Conservation (phyloP, 257 asterid genomes). For the Anisodus tanguticus region DNA sequence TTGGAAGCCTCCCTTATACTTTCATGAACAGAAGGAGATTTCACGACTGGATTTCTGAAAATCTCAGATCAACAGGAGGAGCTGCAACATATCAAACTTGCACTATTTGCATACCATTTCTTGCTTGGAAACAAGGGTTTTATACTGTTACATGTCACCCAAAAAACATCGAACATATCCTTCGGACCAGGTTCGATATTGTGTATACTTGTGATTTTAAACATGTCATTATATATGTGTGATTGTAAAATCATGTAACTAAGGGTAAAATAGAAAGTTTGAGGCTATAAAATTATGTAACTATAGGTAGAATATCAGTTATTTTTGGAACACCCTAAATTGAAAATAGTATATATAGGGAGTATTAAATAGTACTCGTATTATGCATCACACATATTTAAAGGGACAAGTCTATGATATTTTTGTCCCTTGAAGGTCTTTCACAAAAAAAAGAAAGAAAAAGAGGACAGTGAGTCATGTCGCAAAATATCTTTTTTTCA, state of each 20-base stretch:
- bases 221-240: neutral
- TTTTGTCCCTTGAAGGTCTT: neutral
- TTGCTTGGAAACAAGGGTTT: conserved; percentile 71
- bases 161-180: conserved; percentile 76
- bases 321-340: neutral
- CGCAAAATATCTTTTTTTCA: neutral
- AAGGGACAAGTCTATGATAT: neutral
- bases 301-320: neutral
- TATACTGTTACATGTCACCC: conserved; percentile 87
- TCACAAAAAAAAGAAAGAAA: neutral
- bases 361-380: neutral
- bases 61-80: conserved; percentile 58
- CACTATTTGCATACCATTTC: conserved; percentile 68
- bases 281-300: neutral
- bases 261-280: neutral
- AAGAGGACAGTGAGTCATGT: neutral
- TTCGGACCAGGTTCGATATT: conserved; percentile 60
- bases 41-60: conserved; percentile 81
- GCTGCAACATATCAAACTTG: conserved; percentile 77
- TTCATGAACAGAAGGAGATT: conserved; percentile 64
- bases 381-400: neutral
- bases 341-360: neutral
- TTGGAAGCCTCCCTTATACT: conserved; percentile 73
- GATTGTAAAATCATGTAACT: no score
- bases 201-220: neutral